Percentiles rank a stretch among this genome's conserved stretches.
These are phyloP conservation scores for Oryza officinalis DNA, from an alignment of 176 grass and related monocot genomes.

Conservation along the genomic window DNA sequence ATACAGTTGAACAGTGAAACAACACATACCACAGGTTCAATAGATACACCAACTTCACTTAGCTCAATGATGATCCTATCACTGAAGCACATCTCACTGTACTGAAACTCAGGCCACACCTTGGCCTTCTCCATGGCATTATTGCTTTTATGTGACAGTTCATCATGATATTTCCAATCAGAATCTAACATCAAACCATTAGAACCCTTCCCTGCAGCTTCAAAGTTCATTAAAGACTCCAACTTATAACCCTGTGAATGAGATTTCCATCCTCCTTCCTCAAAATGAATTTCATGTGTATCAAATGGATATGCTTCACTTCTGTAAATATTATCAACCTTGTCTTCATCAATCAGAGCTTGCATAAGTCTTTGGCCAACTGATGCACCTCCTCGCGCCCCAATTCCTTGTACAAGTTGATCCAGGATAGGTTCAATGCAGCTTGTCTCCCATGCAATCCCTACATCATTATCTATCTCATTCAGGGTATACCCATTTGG, in stretches of 20 bases:
- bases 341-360: slow-evolving; percentile 75
- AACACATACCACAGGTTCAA: slow-evolving; percentile 66
- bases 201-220: slow-evolving; percentile 44
- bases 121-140: slow-evolving; percentile 46
- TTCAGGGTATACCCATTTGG: slow-evolving; percentile 53
- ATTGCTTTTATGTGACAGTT: slow-evolving; percentile 43
- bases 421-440: slow-evolving; percentile 67
- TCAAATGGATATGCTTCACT: slow-evolving; percentile 51
- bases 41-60: slow-evolving; percentile 71
- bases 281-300: slow-evolving; percentile 54
- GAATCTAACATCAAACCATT: slow-evolving; percentile 57
- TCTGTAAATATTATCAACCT: slow-evolving; percentile 50
- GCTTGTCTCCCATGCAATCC: slow-evolving; percentile 55
- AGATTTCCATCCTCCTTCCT: slow-evolving; percentile 59
- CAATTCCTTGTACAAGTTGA: slow-evolving; percentile 65
- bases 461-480: slow-evolving; percentile 52
- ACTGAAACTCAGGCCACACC: slow-evolving; percentile 61
- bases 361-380: slow-evolving; percentile 77
- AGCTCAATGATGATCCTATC: slow-evolving; percentile 78
- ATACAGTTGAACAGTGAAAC: slow-evolving; percentile 1
- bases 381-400: slow-evolving; percentile 42
- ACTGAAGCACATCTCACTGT: slow-evolving; percentile 70
- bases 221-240: slow-evolving; percentile 48
- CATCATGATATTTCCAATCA: slow-evolving; percentile 64
- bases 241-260: slow-evolving; percentile 47